A percentile compares a stretch with the other conserved stretches of the same genome.
phyloP scores from a whole-genome alignment of 1,284 basidiomycete species.

The Fomitopsis pinicola region DNA sequence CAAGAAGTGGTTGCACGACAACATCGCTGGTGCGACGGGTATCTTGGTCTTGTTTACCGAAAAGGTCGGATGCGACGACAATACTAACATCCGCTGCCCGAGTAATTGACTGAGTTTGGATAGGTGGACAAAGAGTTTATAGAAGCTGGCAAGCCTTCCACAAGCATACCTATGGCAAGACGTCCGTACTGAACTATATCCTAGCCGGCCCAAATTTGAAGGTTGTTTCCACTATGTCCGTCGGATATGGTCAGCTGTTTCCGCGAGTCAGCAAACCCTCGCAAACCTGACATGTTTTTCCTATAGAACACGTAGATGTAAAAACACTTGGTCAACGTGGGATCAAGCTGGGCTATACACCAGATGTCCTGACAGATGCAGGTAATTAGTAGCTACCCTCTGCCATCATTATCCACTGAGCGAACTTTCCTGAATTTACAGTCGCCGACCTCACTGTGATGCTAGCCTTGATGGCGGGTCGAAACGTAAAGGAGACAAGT shows the following conservation, averaged over 20 bases:
- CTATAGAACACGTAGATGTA: constrained; percentile 78
- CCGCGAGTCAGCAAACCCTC: too few species aligned
- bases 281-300: background rate
- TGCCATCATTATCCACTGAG: background rate
- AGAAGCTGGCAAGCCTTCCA: constrained; percentile 45
- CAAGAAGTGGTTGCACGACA: constrained; percentile 76
- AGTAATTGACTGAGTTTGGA: background rate
- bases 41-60: constrained; percentile 71
- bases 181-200: background rate
- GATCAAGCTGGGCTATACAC: constrained; percentile 86
- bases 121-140: constrained; percentile 75
- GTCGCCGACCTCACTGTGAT: constrained; percentile 88
- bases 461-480: constrained; percentile 87
- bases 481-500: constrained; percentile 67
- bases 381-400: constrained; percentile 40
- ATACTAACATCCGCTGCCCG: background rate
- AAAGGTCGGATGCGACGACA: constrained; percentile 38
- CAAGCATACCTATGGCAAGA: background rate
- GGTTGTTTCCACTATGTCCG: constrained; percentile 87
- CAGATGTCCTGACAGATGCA: constrained; percentile 85
- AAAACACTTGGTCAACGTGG: constrained; percentile 56
- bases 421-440: constrained; percentile 22
- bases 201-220: constrained; percentile 69
- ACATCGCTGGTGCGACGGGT: constrained; percentile 62
- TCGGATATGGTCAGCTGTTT: constrained; percentile 69